Conservation (phyloP, 2,329 filamentous ascomycete genomes). For the Tolypocladium guangdongense region DNA sequence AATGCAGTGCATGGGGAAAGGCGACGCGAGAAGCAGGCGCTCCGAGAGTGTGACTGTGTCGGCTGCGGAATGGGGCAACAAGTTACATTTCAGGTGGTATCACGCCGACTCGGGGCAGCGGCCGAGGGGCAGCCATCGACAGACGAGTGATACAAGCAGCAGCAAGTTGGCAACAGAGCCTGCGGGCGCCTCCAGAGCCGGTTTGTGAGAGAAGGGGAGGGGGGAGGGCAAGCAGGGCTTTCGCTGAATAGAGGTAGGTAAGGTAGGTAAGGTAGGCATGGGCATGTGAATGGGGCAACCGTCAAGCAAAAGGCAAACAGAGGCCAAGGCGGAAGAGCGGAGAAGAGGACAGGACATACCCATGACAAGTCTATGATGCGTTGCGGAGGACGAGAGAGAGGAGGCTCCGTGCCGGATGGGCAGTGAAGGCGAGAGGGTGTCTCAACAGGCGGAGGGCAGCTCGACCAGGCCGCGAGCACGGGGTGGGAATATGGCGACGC, state of each 20-base stretch:
- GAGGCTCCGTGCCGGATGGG: constrained; percentile 10
- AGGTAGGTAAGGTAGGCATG: not conserved
- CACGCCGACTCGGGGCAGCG: constrained; percentile 17
- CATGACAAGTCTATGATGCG: constrained; percentile 12
- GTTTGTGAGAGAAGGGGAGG: not conserved
- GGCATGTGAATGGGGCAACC: not conserved
- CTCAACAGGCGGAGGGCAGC: constrained; percentile 14
- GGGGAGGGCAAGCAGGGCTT: not conserved
- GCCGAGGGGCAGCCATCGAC: not conserved
- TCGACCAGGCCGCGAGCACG: constrained; percentile 8
- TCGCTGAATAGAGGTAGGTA: not conserved
- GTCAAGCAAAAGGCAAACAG: not conserved
- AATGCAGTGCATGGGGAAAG: constrained; percentile 22
- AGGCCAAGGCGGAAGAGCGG: constrained; percentile 4
- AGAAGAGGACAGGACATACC: constrained; percentile 8
- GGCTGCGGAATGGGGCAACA: constrained; percentile 18
- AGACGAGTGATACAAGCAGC: not conserved
- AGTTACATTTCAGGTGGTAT: constrained; percentile 24
- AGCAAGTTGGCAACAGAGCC: not conserved
- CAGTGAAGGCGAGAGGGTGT: constrained; percentile 12
- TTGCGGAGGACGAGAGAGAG: constrained; percentile 5
- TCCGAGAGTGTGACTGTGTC: constrained; percentile 11
- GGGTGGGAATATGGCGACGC: constrained; percentile 11
- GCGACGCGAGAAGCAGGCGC: constrained; percentile 18
- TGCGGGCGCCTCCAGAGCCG: not conserved